These are phyloP conservation scores for Fragaria iinumae DNA, from an alignment of 306 rosid species.

Conservation along the genomic window DNA sequence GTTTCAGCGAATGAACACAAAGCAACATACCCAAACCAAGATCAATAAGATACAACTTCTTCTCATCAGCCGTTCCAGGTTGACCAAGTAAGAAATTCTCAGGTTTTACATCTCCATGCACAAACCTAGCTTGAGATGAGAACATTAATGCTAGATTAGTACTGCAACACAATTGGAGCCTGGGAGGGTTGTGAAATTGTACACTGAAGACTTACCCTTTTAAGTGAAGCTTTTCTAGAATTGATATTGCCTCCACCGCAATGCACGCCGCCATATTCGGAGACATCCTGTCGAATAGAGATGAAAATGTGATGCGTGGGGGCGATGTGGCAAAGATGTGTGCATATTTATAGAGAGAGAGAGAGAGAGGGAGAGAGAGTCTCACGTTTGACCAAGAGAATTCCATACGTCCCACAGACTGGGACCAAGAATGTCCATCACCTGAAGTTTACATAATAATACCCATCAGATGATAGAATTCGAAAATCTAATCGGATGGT, in stretches of 20 bases:
- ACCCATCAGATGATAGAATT: constrained; percentile 31
- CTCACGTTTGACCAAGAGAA: constrained; percentile 81
- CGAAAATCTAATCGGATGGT: background rate
- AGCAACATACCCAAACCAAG: constrained; percentile 77
- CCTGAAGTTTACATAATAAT: constrained; percentile 44
- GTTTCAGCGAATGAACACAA: background rate
- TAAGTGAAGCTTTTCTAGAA: constrained; percentile 91
- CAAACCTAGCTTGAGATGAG: constrained; percentile 53
- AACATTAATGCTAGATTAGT: background rate
- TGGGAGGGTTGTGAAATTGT: background rate
- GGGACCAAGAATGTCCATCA: constrained; percentile 98
- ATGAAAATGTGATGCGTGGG: background rate
- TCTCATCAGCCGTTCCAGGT: constrained; percentile 84
- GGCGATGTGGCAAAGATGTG: background rate
- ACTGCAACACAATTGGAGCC: background rate
- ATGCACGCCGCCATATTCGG: constrained; percentile 94
- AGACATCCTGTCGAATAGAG: constrained; percentile 64
- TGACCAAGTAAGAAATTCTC: constrained; percentile 96
- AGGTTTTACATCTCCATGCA: constrained; percentile 96
- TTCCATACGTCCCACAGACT: constrained; percentile 97
- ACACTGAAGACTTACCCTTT: constrained; percentile 56
- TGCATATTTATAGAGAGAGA: background rate
- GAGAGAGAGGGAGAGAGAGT: constrained; percentile 25
- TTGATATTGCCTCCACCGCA: constrained; percentile 93
- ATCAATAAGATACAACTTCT: constrained; percentile 87